Evolutionary conservation across 1,139 yeast species (phyloP), one percentile per base, ranked within the genome.

Genomic region (Sugiyamaella japonica): DNA sequence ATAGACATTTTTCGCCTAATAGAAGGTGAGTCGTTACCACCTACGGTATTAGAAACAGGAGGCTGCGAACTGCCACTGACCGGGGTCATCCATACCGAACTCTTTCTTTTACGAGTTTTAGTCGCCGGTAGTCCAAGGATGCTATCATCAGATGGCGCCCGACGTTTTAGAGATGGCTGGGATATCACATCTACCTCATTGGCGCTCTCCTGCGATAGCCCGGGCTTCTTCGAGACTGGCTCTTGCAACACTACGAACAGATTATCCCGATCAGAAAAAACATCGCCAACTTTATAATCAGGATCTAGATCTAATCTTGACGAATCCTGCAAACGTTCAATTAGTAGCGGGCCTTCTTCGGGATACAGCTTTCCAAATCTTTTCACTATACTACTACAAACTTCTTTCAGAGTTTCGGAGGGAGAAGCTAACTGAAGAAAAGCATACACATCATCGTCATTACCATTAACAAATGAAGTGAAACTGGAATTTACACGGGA

Each of bases 301-400:
- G 90, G 89, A 67, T 87, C 95, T 60, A 88, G 71, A 66, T 88
- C 95, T 63, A 90, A 86, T 57, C 77, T 76, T 56, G 81, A 79
- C 31, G 70, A 69, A 66, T 87, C 91, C 65, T 86, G 93, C 8
- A 86, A 70, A 50, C 81, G 78, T 20, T 77, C 72, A 38, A 87
- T 80, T 4, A 73, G 74, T 13, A 86, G 66, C 0, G 77, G 75
- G 15, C 59, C 65, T 52, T 80, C 84, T 32, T 76, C 75, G 0
- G 93, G 91, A 61, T 87, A 87, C 48, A 87, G 72, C 66, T 81
- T 83, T 44, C 72, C 64, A 65, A 81, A 85, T 54, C 88, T 74
- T 5, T 66, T 68, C 20, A 72, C 63, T 20, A 85, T 78, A 50
- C 84, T 86, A 7, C 71, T 68, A 37, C 82, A 76, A 16, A 84